Conservation (phyloP, 108 stramenopile species). For the Pseudonitzschia delicatissima region DNA sequence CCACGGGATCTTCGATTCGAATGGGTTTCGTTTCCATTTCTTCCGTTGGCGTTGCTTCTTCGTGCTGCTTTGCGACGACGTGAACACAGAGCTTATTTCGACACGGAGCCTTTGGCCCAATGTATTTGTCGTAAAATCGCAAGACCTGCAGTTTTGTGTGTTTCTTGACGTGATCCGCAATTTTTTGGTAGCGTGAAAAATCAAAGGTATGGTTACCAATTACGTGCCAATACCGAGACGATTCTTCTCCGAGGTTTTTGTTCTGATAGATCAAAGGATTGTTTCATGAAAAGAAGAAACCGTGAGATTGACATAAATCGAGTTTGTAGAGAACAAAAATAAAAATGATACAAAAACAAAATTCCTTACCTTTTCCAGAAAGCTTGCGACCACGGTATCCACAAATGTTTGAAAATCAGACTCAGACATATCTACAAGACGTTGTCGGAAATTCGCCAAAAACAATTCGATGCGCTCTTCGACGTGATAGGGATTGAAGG, state of each 20-base stretch:
- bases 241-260: slow-evolving; percentile 60
- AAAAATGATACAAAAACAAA: neutral
- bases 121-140: slow-evolving; percentile 46
- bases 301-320: neutral
- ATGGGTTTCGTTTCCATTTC: neutral
- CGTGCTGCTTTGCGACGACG: slow-evolving; percentile 39
- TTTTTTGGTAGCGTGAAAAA: slow-evolving; percentile 32
- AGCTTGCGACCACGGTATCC: slow-evolving; percentile 36
- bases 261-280: slow-evolving; percentile 14
- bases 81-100: slow-evolving; percentile 46
- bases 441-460: slow-evolving; percentile 33
- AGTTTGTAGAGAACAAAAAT: neutral
- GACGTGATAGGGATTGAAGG: slow-evolving; percentile 46
- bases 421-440: slow-evolving; percentile 33
- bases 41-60: neutral
- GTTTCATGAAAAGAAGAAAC: neutral
- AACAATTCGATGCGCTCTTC: slow-evolving; percentile 49
- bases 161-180: slow-evolving; percentile 40
- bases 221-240: slow-evolving; percentile 40
- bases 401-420: slow-evolving; percentile 50
- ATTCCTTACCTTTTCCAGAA: slow-evolving; percentile 41
- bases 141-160: slow-evolving; percentile 35
- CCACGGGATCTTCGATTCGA: slow-evolving; percentile 2
- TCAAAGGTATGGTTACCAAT: slow-evolving; percentile 44
- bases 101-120: slow-evolving; percentile 32